Evolutionary conservation across 306 rosid genomes (phyloP).

Genomic region (Rosa multiflora): DNA sequence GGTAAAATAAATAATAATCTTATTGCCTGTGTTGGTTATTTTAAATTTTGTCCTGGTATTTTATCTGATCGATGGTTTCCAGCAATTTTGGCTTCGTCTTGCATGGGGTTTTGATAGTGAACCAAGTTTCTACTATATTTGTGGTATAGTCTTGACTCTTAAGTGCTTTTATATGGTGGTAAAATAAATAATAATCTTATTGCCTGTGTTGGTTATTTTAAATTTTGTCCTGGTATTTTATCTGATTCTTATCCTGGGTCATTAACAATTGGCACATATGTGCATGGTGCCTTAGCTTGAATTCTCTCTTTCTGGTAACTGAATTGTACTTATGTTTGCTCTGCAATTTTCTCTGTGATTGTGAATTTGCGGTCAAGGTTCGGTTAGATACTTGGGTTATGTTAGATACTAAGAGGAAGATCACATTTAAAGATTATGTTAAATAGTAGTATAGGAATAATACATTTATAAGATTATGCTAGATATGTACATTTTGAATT

Average conservation of each 20-base stretch:
- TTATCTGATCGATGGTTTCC: constrained; percentile 87
- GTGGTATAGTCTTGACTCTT: constrained; percentile 54
- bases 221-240: background rate
- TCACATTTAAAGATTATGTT: background rate
- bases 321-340: background rate
- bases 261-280: background rate
- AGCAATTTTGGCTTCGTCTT: constrained; percentile 83
- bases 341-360: background rate
- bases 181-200: background rate
- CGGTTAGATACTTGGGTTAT: background rate
- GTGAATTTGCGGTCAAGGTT: background rate
- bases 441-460: background rate
- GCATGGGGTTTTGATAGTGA: constrained; percentile 86
- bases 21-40: background rate
- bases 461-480: background rate
- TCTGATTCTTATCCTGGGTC: background rate
- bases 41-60: background rate
- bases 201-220: background rate
- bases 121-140: constrained; percentile 84
- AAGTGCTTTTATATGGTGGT: constrained; percentile 13
- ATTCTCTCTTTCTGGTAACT: background rate
- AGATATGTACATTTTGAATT: background rate
- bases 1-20: background rate
- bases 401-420: background rate
- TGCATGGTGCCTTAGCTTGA: background rate